A percentile compares a stretch with the other conserved stretches of the same genome.
Evolutionary conservation across 306 rosid species (phyloP).

Genomic region (Senna siamea): DNA sequence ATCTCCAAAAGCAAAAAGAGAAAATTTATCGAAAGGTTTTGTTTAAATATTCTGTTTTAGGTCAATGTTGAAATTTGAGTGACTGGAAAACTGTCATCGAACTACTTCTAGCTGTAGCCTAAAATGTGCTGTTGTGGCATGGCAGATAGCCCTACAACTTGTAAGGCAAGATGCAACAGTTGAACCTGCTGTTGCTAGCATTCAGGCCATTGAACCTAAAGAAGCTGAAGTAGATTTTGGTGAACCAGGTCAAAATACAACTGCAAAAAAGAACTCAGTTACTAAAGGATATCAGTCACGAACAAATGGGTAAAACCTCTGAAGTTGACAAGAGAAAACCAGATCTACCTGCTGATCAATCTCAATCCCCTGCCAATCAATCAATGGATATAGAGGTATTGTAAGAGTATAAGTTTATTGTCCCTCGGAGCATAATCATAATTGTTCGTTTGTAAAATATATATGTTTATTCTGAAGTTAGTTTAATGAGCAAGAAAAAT

Average conservation of each 20-base stretch:
- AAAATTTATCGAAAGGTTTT: slow-evolving; percentile 91
- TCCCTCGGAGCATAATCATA: not conserved
- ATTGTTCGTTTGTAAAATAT: no score
- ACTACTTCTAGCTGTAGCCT: not conserved
- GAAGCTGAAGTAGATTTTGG: slow-evolving; percentile 41
- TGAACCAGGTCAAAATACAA: slow-evolving; percentile 32
- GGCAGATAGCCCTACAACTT: slow-evolving; percentile 88
- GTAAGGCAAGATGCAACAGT: slow-evolving; percentile 64
- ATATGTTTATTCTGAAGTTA: not conserved
- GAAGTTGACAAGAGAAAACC: slow-evolving; percentile 38
- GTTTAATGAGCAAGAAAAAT: slow-evolving; percentile 26
- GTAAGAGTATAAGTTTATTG: not conserved
- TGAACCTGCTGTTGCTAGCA: slow-evolving; percentile 20
- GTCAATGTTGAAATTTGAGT: slow-evolving; percentile 19
- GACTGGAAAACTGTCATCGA: not conserved
- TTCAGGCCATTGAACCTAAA: not conserved
- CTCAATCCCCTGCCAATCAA: slow-evolving; percentile 40
- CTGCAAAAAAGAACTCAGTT: slow-evolving; percentile 40
- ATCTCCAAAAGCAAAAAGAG: slow-evolving; percentile 92
- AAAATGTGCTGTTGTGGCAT: slow-evolving; percentile 42
- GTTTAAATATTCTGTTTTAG: not conserved
- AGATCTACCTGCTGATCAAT: slow-evolving; percentile 49
- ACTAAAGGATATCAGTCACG: slow-evolving; percentile 39
- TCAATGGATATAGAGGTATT: slow-evolving; percentile 58
- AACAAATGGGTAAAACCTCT: slow-evolving; percentile 44